Base-by-base conservation (phyloP, 176 grass and related monocot species). In the Tillandsia leiboldiana region DNA sequence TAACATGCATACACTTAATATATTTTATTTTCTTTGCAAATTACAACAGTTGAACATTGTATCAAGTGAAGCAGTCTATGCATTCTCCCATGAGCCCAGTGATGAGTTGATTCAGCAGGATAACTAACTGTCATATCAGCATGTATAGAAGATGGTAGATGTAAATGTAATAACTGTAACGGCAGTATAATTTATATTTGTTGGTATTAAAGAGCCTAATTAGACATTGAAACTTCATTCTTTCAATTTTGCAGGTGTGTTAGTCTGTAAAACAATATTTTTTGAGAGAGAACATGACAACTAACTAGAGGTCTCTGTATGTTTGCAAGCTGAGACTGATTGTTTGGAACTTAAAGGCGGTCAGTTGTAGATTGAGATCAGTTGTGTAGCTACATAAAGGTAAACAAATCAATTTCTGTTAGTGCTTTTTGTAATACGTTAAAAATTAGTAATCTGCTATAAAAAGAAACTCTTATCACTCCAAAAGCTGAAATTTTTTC, bases 111-210 rank as follows among this genome's bases (percentile, higher is more conserved):
- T 67, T 52, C 50, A 67, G 26, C 49, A 67, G 63, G 13, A 1
- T 54, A 24, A 64, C n/a, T 51, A 14, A 75, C 33, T 28, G 13
- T 67, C 14, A 13, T 28, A 64, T 57, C 50, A 56, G 2, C 49
- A 66, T 54, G 62, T 42, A 66, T 17, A 74, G 15, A 28, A 52
- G 70, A 75, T 61, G 17, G 18, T 29, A 48, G 23, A 66, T 75
- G 73, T 75, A 75, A 75, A 22, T 67, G 50, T 70, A 59, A 59
- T 59, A 59, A 59, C 56, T 61, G 10, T 61, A 61, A 2, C n/a
- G 22, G 15, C 7, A 59, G n/a, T 61, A 18, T 22, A 12, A 13
- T 61, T 61, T 61, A 18, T 9, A 9, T 18, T 20, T 61, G 9
- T 9, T 61, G 22, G 56, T 7, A 61, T 9, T 61, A 61, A 57